Conservation (phyloP, 495 filamentous ascomycete species). For the Lepraria neglecta region DNA sequence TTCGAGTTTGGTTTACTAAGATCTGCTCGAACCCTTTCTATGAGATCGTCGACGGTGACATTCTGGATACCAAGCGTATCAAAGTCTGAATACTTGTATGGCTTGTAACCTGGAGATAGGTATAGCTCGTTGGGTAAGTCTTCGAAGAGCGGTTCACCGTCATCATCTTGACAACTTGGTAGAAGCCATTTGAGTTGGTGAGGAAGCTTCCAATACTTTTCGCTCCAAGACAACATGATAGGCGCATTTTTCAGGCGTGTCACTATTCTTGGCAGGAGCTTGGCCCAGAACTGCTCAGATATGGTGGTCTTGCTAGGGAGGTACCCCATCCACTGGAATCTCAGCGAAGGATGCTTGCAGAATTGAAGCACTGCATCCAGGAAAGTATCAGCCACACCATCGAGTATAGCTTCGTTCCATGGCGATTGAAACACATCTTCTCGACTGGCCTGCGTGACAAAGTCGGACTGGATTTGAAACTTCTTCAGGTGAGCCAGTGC, state of each 20-base stretch:
- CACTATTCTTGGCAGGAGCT: not conserved
- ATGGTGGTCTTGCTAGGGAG: conserved; percentile 20
- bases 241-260: not conserved
- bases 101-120: conserved; percentile 21
- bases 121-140: conserved; percentile 26
- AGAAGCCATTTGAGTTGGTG: conserved; percentile 18
- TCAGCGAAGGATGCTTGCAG: conserved; percentile 26
- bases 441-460: conserved; percentile 40
- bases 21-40: conserved; percentile 22
- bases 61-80: conserved; percentile 16
- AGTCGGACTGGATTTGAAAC: conserved; percentile 46
- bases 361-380: conserved; percentile 28
- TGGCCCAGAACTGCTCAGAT: not conserved
- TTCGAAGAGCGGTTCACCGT: conserved; percentile 24
- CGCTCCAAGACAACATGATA: conserved; percentile 17
- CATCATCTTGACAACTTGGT: conserved; percentile 17
- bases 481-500: conserved; percentile 16
- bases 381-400: conserved; percentile 27
- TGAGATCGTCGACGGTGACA: conserved; percentile 9
- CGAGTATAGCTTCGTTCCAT: conserved; percentile 26
- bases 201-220: conserved; percentile 12
- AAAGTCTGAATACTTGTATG: conserved; percentile 17
- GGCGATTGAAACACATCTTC: conserved; percentile 34
- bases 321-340: conserved; percentile 31
- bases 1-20: conserved; percentile 6